Evolutionary conservation across 139 green algal species (phyloP).

Genomic region (Chlamydomonas sp.): DNA sequence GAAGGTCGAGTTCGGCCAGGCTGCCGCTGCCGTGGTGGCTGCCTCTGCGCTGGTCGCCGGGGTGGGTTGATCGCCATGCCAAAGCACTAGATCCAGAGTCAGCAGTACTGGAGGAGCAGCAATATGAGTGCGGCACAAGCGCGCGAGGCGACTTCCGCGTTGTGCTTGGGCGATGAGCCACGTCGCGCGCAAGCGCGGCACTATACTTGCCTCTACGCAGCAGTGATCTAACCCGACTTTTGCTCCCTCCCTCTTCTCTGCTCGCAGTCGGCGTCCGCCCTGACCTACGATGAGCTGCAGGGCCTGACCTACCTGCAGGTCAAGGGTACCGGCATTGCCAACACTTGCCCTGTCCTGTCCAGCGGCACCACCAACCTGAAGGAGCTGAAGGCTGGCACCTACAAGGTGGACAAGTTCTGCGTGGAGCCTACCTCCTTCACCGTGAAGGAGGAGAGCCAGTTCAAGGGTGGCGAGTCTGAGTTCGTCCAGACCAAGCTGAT

Average conservation of each 20-base stretch:
- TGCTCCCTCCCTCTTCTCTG: not conserved
- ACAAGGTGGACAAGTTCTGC: conserved; percentile 97
- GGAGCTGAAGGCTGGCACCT: conserved; percentile 90
- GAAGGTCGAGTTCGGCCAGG: conserved; percentile 62
- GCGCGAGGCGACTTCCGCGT: too few relatives aligned
- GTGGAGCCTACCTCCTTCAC: too few relatives aligned
- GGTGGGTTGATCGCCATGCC: conserved; percentile 60
- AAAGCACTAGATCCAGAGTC: not conserved
- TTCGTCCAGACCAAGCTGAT: too few relatives aligned
- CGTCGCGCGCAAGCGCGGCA: not conserved
- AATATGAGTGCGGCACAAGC: not conserved
- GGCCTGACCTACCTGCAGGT: conserved; percentile 98
- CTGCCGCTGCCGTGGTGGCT: conserved; percentile 68
- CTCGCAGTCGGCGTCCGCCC: conserved; percentile 76
- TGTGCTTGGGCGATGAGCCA: too few relatives aligned
- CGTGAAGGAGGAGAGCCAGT: too few relatives aligned
- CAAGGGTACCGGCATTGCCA: conserved; percentile 97
- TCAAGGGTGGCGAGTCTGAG: too few relatives aligned
- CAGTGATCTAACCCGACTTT: not conserved
- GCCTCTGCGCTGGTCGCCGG: conserved; percentile 78
- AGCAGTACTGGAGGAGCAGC: not conserved
- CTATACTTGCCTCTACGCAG: not conserved
- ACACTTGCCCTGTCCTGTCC: conserved; percentile 97
- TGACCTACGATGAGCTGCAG: conserved; percentile 97
- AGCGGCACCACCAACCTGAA: conserved; percentile 80